Evolutionary conservation across 768 basidiomycete genomes (phyloP).

Genomic region (Coprinellus micaceus): DNA sequence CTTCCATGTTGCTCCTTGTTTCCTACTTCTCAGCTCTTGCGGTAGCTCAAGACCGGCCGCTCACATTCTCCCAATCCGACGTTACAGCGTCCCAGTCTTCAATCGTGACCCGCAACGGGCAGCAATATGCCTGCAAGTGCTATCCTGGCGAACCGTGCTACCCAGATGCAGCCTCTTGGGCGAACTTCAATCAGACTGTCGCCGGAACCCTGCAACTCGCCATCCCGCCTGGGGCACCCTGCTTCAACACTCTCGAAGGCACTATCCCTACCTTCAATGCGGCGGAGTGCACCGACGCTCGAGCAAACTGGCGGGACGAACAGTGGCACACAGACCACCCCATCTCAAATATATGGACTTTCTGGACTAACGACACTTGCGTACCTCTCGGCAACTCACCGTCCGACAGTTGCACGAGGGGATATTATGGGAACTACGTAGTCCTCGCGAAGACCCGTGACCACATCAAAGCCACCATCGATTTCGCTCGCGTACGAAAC

Average conservation of each 20-base stretch:
- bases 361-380: slow-evolving; percentile 15
- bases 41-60: no score
- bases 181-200: slow-evolving; percentile 9
- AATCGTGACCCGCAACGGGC: background rate
- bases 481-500: slow-evolving; percentile 17
- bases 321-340: slow-evolving; percentile 8
- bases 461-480: slow-evolving; percentile 18
- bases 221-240: slow-evolving; percentile 10
- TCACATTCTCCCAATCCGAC: no score
- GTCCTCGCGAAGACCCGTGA: slow-evolving; percentile 15
- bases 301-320: slow-evolving; percentile 1
- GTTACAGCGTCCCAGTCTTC: background rate
- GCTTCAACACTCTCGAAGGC: slow-evolving; percentile 13
- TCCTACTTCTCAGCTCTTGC: no score
- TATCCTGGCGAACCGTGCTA: slow-evolving; percentile 11
- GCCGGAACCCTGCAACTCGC: slow-evolving; percentile 10
- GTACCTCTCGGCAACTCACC: slow-evolving; percentile 11
- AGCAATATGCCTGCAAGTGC: slow-evolving; percentile 13
- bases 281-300: background rate
- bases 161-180: slow-evolving; percentile 2
- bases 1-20: no score
- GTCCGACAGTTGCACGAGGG: slow-evolving; percentile 11
- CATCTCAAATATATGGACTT: slow-evolving; percentile 5
- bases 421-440: slow-evolving; percentile 14
- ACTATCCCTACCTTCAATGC: slow-evolving; percentile 6